A percentile compares a stretch with the other conserved stretches of the same genome.
These are phyloP conservation scores for Solanum paucissectum DNA, from an alignment of 257 asterid genomes.

Conservation along the genomic window DNA sequence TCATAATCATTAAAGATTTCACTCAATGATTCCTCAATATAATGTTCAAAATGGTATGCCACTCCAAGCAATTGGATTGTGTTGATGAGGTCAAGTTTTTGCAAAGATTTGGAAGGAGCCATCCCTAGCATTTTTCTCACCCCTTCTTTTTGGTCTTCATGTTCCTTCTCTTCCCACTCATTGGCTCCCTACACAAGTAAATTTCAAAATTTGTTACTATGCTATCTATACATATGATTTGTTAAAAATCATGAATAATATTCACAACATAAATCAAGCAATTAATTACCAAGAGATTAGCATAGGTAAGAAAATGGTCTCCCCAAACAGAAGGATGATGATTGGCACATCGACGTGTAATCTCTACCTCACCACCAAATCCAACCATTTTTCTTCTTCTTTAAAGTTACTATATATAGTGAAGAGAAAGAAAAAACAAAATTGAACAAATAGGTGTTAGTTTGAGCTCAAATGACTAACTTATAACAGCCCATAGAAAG, in stretches of 20 bases:
- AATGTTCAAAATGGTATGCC: conserved; percentile 9
- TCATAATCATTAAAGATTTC: background rate
- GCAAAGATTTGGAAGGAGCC: background rate
- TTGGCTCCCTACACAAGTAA: background rate
- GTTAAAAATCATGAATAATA: background rate
- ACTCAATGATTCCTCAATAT: background rate
- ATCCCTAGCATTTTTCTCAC: background rate
- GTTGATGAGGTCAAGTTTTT: background rate
- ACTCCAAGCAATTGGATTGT: conserved; percentile 11
- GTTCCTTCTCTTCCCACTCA: background rate
- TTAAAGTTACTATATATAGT: background rate
- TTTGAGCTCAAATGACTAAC: too few relatives aligned
- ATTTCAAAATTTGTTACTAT: background rate
- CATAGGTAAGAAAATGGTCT: background rate
- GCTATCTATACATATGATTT: background rate
- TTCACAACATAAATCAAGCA: background rate
- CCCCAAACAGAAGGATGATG: background rate
- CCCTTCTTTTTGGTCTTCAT: background rate
- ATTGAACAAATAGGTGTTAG: too few relatives aligned
- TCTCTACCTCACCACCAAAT: background rate
- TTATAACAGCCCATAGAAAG: too few relatives aligned
- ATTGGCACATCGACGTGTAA: background rate
- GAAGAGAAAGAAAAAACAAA: background rate
- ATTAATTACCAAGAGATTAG: background rate
- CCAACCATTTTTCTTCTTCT: background rate